These are phyloP conservation scores for Pelargonium australe DNA, from an alignment of 441 rosid species.

Conservation along the genomic window DNA sequence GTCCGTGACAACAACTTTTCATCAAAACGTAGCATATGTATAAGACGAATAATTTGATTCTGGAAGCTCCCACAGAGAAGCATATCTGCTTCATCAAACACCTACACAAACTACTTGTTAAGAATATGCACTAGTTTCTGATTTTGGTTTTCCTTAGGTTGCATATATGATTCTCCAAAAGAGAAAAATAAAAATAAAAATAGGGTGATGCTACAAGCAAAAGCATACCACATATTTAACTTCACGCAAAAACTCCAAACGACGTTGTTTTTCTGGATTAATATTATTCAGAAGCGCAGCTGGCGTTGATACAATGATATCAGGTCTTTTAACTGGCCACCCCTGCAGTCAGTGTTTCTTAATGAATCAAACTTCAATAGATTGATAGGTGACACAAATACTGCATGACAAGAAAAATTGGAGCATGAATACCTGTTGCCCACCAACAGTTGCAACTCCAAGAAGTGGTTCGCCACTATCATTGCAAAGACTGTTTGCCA, in stretches of 20 bases:
- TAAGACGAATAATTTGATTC: constrained; percentile 72
- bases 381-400: not conserved
- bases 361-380: not conserved
- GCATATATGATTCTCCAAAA: not conserved
- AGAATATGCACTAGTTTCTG: not conserved
- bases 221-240: constrained; percentile 73
- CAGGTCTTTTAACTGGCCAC: constrained; percentile 71
- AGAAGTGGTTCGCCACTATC: constrained; percentile 62
- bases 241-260: constrained; percentile 47
- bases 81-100: constrained; percentile 98
- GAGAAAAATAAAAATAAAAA: not conserved
- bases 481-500: constrained; percentile 61
- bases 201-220: not conserved
- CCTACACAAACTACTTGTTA: constrained; percentile 35
- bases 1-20: constrained; percentile 58
- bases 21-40: constrained; percentile 70
- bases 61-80: constrained; percentile 85
- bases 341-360: constrained; percentile 51
- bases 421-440: constrained; percentile 49
- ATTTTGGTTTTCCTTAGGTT: not conserved
- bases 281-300: constrained; percentile 79
- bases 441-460: constrained; percentile 57
- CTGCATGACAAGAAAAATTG: constrained; percentile 3
- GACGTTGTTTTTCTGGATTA: constrained; percentile 46
- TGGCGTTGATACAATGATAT: constrained; percentile 78